A percentile compares a stretch with the other conserved stretches of the same genome.
Conservation (phyloP, 2,329 filamentous ascomycete species). For the Xylariaceae sp. region DNA sequence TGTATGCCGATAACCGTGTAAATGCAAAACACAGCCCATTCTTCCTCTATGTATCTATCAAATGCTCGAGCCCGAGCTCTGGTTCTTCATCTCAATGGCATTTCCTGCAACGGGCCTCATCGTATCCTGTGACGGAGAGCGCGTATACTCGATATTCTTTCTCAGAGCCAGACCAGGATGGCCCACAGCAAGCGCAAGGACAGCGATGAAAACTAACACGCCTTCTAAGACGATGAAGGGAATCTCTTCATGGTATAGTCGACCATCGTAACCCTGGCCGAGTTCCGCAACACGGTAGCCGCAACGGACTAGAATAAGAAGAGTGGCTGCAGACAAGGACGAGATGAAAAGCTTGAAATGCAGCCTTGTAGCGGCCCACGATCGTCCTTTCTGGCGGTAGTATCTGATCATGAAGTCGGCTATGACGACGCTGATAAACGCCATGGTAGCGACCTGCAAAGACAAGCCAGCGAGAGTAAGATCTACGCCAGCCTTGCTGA, state of each 20-base stretch:
- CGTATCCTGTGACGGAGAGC: not conserved
- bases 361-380: conserved; percentile 5
- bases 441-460: conserved; percentile 55
- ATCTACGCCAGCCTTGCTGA: conserved; percentile 44
- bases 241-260: conserved; percentile 43
- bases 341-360: conserved; percentile 47
- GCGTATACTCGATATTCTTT: too few species aligned
- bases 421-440: conserved; percentile 47
- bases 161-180: conserved; percentile 40
- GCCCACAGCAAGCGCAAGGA: conserved; percentile 35
- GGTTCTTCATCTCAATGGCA: conserved; percentile 1
- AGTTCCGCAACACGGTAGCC: conserved; percentile 58
- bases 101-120: not conserved
- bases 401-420: conserved; percentile 38
- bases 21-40: too few species aligned
- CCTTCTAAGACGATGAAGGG: conserved; percentile 49
- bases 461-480: conserved; percentile 52
- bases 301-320: conserved; percentile 54
- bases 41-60: too few species aligned
- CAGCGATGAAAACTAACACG: conserved; percentile 36
- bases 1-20: too few species aligned
- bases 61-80: not conserved
- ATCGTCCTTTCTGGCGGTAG: conserved; percentile 7
- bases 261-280: conserved; percentile 51
- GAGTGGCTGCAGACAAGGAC: conserved; percentile 46